These are phyloP conservation scores for Volutella citrinella DNA, from an alignment of 2,329 filamentous ascomycete species.

Conservation along the genomic window DNA sequence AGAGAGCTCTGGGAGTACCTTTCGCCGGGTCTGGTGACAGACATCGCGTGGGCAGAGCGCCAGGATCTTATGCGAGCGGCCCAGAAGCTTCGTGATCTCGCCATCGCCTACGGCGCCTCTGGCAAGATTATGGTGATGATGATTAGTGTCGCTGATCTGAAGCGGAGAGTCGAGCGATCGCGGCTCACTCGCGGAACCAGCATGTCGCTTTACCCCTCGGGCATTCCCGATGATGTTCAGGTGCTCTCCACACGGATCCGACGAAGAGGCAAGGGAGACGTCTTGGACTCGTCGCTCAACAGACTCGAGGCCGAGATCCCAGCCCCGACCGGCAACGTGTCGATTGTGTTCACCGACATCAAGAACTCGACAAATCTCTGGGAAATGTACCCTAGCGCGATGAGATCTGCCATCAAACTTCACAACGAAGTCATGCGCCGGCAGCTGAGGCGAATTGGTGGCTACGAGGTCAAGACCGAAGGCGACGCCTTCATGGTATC, in stretches of 20 bases:
- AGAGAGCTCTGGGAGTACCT: slow-evolving; percentile 95
- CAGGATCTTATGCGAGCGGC: slow-evolving; percentile 91
- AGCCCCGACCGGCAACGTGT: slow-evolving; percentile 84
- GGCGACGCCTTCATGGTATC: slow-evolving; percentile 99
- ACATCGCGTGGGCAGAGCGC: slow-evolving; percentile 83
- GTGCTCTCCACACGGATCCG: slow-evolving; percentile 60
- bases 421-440: slow-evolving; percentile 97
- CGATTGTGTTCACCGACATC: slow-evolving; percentile 97
- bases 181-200: slow-evolving; percentile 73
- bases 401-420: slow-evolving; percentile 94
- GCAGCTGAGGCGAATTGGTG: slow-evolving; percentile 88
- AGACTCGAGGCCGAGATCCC: slow-evolving; percentile 88
- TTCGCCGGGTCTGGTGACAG: slow-evolving; percentile 83
- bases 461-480: slow-evolving; percentile 99
- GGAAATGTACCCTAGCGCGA: slow-evolving; percentile 92
- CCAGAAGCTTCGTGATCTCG: slow-evolving; percentile 90
- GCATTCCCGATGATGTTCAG: slow-evolving; percentile 68
- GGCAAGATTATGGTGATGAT: slow-evolving; percentile 99
- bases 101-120: slow-evolving; percentile 90
- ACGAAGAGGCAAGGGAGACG: slow-evolving; percentile 60
- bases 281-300: slow-evolving; percentile 83
- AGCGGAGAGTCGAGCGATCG: slow-evolving; percentile 75
- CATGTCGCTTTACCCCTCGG: slow-evolving; percentile 78
- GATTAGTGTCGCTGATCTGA: slow-evolving; percentile 86
- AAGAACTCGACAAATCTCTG: slow-evolving; percentile 96